Percentiles rank a stretch among this genome's conserved stretches.
These are phyloP conservation scores for Blastosporella zonata DNA, from an alignment of 1,284 basidiomycete species.

Conservation along the genomic window DNA sequence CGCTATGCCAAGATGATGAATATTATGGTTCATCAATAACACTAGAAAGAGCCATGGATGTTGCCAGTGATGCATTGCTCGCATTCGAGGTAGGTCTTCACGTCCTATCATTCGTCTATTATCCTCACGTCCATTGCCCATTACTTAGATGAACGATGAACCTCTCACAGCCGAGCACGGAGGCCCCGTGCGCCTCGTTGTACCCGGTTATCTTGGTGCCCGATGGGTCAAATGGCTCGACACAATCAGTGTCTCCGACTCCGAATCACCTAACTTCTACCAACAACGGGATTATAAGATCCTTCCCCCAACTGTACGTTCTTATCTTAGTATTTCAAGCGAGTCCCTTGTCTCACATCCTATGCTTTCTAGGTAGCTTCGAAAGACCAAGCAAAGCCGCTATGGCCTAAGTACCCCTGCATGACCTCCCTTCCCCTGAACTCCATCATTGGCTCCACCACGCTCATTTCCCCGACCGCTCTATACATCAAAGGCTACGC, in stretches of 20 bases:
- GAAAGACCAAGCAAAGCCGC: slow-evolving; percentile 37
- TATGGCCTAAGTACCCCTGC: slow-evolving; percentile 47
- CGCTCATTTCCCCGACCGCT: slow-evolving; percentile 27
- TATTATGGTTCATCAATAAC: slow-evolving; percentile 64
- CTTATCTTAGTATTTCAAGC: neutral
- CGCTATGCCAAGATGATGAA: slow-evolving; percentile 56
- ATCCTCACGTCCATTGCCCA: slow-evolving; percentile 3
- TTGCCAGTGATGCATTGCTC: slow-evolving; percentile 52
- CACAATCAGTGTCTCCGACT: slow-evolving; percentile 47
- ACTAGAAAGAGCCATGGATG: slow-evolving; percentile 44
- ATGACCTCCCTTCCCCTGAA: slow-evolving; percentile 64
- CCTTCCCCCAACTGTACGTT: slow-evolving; percentile 52
- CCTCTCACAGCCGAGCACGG: slow-evolving; percentile 62
- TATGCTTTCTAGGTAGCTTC: slow-evolving; percentile 40
- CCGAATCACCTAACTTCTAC: slow-evolving; percentile 65
- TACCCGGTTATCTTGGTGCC: slow-evolving; percentile 69
- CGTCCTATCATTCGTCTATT: neutral
- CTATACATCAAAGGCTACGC: slow-evolving; percentile 60
- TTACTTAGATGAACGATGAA: slow-evolving; percentile 75
- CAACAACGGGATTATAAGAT: slow-evolving; percentile 68
- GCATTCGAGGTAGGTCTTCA: slow-evolving; percentile 51
- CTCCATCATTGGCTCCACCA: slow-evolving; percentile 51
- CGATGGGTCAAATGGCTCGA: slow-evolving; percentile 82
- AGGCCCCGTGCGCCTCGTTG: slow-evolving; percentile 65
- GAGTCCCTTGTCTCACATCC: neutral